Evolutionary conservation across 1,284 basidiomycete genomes (phyloP).

Genomic region (Schizophyllum amplum): DNA sequence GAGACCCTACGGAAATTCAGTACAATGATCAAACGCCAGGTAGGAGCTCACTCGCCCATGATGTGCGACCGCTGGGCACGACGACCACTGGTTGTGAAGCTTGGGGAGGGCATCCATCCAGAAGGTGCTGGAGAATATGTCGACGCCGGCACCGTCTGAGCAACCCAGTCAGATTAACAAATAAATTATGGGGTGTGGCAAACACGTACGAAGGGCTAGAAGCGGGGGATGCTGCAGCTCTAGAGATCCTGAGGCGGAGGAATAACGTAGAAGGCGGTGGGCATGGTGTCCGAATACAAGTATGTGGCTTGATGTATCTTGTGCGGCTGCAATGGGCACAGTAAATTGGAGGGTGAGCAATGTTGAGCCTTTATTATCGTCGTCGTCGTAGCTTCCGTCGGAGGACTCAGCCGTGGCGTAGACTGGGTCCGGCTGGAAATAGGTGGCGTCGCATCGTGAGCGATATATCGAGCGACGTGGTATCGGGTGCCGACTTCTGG

Average conservation of each 20-base stretch:
- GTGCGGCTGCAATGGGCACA: slow-evolving; percentile 34
- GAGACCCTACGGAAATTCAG: slow-evolving; percentile 45
- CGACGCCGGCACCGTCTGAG: slow-evolving; percentile 74
- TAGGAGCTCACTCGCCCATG: slow-evolving; percentile 54
- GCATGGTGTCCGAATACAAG: slow-evolving; percentile 44
- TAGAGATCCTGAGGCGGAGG: slow-evolving; percentile 34
- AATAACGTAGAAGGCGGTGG: slow-evolving; percentile 48
- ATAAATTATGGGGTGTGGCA: background rate
- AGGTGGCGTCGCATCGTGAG: slow-evolving; percentile 23
- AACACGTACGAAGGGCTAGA: slow-evolving; percentile 59
- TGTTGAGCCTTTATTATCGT: no score
- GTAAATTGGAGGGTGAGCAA: slow-evolving; percentile 34
- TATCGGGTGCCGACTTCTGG: slow-evolving; percentile 19
- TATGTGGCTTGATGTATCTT: slow-evolving; percentile 48
- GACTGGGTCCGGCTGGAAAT: slow-evolving; percentile 6
- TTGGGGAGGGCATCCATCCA: slow-evolving; percentile 55
- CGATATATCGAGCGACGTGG: slow-evolving; percentile 26
- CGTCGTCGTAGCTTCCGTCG: slow-evolving; percentile 11
- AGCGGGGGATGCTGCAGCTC: slow-evolving; percentile 36
- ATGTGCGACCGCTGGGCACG: slow-evolving; percentile 64
- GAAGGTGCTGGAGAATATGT: slow-evolving; percentile 44
- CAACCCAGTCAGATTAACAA: background rate
- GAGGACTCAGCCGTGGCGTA: slow-evolving; percentile 17
- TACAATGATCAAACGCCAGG: no score
- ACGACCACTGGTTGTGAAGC: slow-evolving; percentile 60